phyloP scores from a whole-genome alignment of 2,329 filamentous ascomycete genomes.

The Hypoxylon sp. region DNA sequence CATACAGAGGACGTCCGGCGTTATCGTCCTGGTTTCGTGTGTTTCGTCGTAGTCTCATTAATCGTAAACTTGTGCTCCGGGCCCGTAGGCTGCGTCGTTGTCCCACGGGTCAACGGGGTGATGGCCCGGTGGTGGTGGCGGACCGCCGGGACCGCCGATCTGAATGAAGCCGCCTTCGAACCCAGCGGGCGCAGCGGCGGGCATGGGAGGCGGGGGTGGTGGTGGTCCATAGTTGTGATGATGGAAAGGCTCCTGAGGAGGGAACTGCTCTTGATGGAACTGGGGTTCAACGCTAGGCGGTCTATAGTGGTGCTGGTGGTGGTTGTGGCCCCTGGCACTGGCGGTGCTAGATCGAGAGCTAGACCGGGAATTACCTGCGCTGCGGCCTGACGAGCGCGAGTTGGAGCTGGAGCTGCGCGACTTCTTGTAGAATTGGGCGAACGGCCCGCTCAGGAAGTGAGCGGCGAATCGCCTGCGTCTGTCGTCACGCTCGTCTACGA shows the following conservation, averaged over 20 bases:
- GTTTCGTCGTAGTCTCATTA: conserved; percentile 22
- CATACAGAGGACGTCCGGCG: conserved; percentile 7
- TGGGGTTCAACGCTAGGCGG: conserved; percentile 23
- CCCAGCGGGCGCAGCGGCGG: conserved; percentile 38
- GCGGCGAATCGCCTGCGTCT: conserved; percentile 48
- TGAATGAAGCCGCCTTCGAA: conserved; percentile 53
- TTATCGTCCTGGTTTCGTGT: conserved; percentile 4
- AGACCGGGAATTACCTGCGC: conserved; percentile 25
- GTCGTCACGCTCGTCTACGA: conserved; percentile 47
- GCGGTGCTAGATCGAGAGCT: conserved; percentile 29
- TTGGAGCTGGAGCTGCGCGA: conserved; percentile 26
- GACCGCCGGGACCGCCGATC: conserved; percentile 39
- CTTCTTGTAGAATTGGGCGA: conserved; percentile 49
- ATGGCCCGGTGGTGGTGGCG: conserved; percentile 35
- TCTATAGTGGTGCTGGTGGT: conserved; percentile 14
- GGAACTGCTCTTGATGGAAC: conserved; percentile 30
- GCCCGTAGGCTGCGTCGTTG: conserved; percentile 24
- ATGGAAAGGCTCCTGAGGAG: conserved; percentile 21
- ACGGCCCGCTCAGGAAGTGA: conserved; percentile 53
- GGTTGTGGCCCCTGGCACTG: conserved; percentile 14
- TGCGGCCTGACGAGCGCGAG: conserved; percentile 31
- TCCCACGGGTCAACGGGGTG: conserved; percentile 38
- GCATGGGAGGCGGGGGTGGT: conserved; percentile 36
- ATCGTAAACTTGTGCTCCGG: conserved; percentile 32
- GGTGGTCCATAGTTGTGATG: conserved; percentile 36